Base-by-base conservation (phyloP, 768 basidiomycete genomes). In the Rhizopogon sp. region DNA sequence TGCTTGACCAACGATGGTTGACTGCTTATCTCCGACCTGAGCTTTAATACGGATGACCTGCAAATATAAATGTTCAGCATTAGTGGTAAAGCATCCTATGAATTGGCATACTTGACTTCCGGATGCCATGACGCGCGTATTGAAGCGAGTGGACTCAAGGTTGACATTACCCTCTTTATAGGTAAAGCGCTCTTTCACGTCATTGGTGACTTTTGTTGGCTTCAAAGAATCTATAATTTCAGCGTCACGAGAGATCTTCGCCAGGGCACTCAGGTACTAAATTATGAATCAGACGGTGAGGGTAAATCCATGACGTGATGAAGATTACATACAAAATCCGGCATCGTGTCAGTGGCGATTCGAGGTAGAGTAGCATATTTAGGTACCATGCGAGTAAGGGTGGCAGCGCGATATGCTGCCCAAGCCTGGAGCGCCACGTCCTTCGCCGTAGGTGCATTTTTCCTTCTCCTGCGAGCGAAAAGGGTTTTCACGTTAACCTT, bases 181-280 rank as follows among this genome's bases (percentile, higher is more conserved):
- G 1, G 43, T 63, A 56, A 70, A 70, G 0, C 68, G 54, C 3
- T 61, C 33, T 5, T 58, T 51, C 8, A 83, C 68, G 9, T 74
- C 70, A 44, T 85, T 83, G 33, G 66, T 74, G 7, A 68, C 73
- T 37, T 67, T 56, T 0, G 57, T 58, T 0, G 85, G 81, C 58
- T 83, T 83, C 53, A 74, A 57, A 16, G 76, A 68, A 16, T 80
- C 74, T 16, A 82, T 68, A 7, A 76, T 78, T 72, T 2, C 75
- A 25, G 25, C 66, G 44, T 81, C 74, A 6, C 70, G 73, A 13
- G 73, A 71, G 46, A 79, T 67, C 59, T 76, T 83, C 1, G 77
- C 69, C 2, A 86, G 62, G 17, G 76, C 70, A 16, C 64, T 56
- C 6, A 87, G 68, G 37, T 68, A 69, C 80, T 78, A 60, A 6